These are phyloP conservation scores for Auriculariales sp. DNA, from an alignment of 768 basidiomycete species.

Conservation along the genomic window DNA sequence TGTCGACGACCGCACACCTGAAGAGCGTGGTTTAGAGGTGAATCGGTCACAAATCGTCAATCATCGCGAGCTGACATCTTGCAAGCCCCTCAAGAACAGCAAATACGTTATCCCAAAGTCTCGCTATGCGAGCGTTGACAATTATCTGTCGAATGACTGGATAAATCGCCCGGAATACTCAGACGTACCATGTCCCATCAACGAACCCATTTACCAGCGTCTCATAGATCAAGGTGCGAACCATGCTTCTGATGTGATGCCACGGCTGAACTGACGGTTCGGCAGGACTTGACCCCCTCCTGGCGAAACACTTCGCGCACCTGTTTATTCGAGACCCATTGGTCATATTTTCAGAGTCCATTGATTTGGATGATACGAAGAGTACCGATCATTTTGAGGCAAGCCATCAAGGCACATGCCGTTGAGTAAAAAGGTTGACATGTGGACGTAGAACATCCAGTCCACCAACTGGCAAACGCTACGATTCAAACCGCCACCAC, in stretches of 20 bases:
- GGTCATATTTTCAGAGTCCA: constrained; percentile 86
- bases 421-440: neutral
- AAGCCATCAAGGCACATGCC: constrained; percentile 7
- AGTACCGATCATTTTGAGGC: constrained; percentile 97
- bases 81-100: constrained; percentile 61
- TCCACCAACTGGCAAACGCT: constrained; percentile 99
- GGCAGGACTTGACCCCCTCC: constrained; percentile 67
- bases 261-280: neutral
- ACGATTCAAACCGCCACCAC: constrained; percentile 95
- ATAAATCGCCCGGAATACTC: constrained; percentile 89
- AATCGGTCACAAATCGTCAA: constrained; percentile 3
- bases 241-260: neutral
- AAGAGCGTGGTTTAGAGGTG: constrained; percentile 84
- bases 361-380: constrained; percentile 75
- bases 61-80: constrained; percentile 2
- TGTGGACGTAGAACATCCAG: constrained; percentile 67
- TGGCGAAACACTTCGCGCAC: constrained; percentile 88
- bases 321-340: constrained; percentile 96
- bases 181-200: constrained; percentile 69
- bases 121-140: constrained; percentile 89
- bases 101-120: constrained; percentile 85
- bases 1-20: constrained; percentile 91
- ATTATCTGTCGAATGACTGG: constrained; percentile 80
- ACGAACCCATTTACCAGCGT: constrained; percentile 57
- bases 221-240: constrained; percentile 60